Percentiles rank a stretch among this genome's conserved stretches.
Evolutionary conservation across 2,329 filamentous ascomycete species (phyloP).

Genomic region (Tolypocladium endophyticum): DNA sequence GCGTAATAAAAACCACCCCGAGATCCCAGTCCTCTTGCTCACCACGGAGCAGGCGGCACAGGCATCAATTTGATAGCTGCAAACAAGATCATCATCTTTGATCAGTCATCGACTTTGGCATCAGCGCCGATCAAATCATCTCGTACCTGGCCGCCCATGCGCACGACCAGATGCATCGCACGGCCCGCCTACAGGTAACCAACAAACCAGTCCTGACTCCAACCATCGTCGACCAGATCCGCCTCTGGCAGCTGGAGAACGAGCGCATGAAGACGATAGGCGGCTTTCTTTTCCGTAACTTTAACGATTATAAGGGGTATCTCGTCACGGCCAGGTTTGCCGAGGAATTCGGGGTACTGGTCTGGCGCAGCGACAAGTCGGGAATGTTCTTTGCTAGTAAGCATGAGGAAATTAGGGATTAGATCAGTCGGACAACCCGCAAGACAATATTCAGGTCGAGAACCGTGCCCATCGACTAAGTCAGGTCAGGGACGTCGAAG

Average conservation of each 20-base stretch:
- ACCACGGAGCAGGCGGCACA: slow-evolving; percentile 94
- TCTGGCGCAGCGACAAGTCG: slow-evolving; percentile 73
- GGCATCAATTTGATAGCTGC: slow-evolving; percentile 93
- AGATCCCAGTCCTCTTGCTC: slow-evolving; percentile 83
- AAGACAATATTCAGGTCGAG: slow-evolving; percentile 96
- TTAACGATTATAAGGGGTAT: slow-evolving; percentile 62
- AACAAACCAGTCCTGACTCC: slow-evolving; percentile 73
- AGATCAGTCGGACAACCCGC: slow-evolving; percentile 95
- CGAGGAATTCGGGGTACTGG: slow-evolving; percentile 78
- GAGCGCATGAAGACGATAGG: slow-evolving; percentile 79
- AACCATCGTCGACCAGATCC: slow-evolving; percentile 94
- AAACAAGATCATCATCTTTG: slow-evolving; percentile 97
- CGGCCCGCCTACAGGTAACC: slow-evolving; percentile 40
- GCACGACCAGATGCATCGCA: slow-evolving; percentile 82
- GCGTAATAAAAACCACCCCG: too few relatives aligned
- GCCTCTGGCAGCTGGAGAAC: slow-evolving; percentile 94
- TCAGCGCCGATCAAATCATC: slow-evolving; percentile 92
- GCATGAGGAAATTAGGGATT: slow-evolving; percentile 79
- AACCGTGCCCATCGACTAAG: slow-evolving; percentile 96
- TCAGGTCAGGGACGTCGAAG: slow-evolving; percentile 81
- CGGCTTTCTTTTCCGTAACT: slow-evolving; percentile 87
- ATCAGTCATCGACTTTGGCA: slow-evolving; percentile 81
- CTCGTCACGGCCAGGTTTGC: slow-evolving; percentile 65
- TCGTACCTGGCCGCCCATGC: slow-evolving; percentile 86
- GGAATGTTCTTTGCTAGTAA: slow-evolving; percentile 87